A percentile compares a stretch with the other conserved stretches of the same genome.
Conservation (phyloP, 352 stramenopile species). For the Pythium aphanidermatum region DNA sequence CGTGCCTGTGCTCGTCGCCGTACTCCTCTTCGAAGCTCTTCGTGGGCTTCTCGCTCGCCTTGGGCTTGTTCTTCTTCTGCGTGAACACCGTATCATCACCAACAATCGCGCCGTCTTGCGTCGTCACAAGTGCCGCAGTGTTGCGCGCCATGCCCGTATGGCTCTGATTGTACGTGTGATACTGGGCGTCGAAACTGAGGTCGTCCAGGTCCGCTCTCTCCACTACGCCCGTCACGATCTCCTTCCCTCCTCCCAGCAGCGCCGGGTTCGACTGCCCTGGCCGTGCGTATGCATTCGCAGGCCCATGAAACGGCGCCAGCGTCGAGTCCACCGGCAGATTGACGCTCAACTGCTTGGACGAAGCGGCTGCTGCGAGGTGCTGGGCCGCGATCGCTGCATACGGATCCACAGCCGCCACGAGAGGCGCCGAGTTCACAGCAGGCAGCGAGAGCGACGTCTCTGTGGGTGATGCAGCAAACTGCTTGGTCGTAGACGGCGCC, state of each 20-base stretch:
- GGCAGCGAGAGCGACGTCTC: conserved; percentile 22
- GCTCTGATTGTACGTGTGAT: conserved; percentile 69
- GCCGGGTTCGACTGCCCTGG: conserved; percentile 25
- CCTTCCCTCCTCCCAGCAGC: conserved; percentile 48
- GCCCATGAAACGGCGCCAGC: conserved; percentile 44
- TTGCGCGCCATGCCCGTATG: conserved; percentile 23
- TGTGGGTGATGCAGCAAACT: background rate
- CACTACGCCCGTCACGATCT: conserved; percentile 73
- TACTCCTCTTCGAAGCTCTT: conserved; percentile 28
- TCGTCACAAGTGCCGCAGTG: background rate
- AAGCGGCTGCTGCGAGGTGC: conserved; percentile 28
- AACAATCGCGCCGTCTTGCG: conserved; percentile 8
- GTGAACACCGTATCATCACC: conserved; percentile 19
- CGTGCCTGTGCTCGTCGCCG: conserved; percentile 32
- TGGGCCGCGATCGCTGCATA: conserved; percentile 27
- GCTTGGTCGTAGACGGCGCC: conserved; percentile 1
- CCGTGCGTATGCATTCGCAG: conserved; percentile 20
- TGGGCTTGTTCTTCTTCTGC: conserved; percentile 7
- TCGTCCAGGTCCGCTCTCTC: conserved; percentile 65
- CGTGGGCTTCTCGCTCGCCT: conserved; percentile 20
- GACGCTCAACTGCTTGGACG: conserved; percentile 35
- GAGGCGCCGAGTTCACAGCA: conserved; percentile 49
- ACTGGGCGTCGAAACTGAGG: conserved; percentile 77
- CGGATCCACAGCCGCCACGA: conserved; percentile 24
- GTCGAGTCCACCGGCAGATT: conserved; percentile 69